Evolutionary conservation across 75 land plant genomes (phyloP), one percentile per base, ranked within the genome.

Genomic region (Ceratopteris richardii): DNA sequence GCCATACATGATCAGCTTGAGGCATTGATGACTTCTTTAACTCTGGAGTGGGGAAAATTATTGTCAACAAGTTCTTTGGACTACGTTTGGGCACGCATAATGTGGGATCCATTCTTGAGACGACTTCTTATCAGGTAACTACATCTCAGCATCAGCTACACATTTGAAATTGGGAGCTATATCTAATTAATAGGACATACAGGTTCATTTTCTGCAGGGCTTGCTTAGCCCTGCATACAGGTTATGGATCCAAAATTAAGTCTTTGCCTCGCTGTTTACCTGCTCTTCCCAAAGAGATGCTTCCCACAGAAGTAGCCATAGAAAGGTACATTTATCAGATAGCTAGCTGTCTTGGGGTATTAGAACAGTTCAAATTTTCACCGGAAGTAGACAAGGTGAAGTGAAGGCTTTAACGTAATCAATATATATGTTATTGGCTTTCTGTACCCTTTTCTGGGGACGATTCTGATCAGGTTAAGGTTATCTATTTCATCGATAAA

Each of bases 81-180:
- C 51, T 55, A 66, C 20, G 83, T 74, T 19, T 94, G 98, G 98
- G 85, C 80, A 27, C 98, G 93, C 57, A 64, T 94, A 63, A 50
- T 94, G 53, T 60, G 72, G 22, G 96, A 94, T 73, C 88, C 96
- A 54, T 86, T 94, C 62, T 64, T 94, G 11, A 69, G 96, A 29
- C 76, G 82, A 29, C 75, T 94, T 19, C 66, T 94, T 44, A 58
- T 94, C 16, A 80, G 98, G 98, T 94, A 37, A 1, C 7, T 56
- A 11, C 43, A 42, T 54, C 59, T 22, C 18, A 22, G 22, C 17
- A 2, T n/a, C 50, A 46, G 2, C 22, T 5, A n/a, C 50, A 46
- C 5, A 21, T 5, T 3, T 6, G 22, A 46, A 46, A 46, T 18
- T 46, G 3, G 5, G 50, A 18, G 18, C 17, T 46, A 6, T 46